phyloP scores from a whole-genome alignment of 345 rosid species.

The Pugionium cornutum region DNA sequence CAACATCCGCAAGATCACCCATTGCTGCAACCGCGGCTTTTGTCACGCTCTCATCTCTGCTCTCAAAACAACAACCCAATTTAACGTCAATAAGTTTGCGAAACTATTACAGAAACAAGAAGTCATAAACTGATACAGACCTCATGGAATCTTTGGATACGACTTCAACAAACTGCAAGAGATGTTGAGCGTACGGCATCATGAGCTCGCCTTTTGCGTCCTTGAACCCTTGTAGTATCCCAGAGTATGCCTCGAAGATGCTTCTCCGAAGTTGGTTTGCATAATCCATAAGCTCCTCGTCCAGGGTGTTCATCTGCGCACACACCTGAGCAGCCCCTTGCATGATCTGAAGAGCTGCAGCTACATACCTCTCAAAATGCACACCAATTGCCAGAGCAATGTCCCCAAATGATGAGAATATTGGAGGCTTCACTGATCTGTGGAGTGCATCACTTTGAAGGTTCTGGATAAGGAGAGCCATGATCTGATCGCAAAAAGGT shows the following conservation, averaged over 20 bases:
- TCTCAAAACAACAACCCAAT: slow-evolving; percentile 1
- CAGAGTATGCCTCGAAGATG: slow-evolving; percentile 92
- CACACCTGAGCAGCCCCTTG: slow-evolving; percentile 82
- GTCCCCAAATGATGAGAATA: slow-evolving; percentile 91
- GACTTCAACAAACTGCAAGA: slow-evolving; percentile 74
- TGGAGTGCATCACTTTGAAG: slow-evolving; percentile 76
- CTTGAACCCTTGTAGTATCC: slow-evolving; percentile 93
- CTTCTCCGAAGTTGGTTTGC: slow-evolving; percentile 81
- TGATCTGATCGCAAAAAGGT: slow-evolving; percentile 87
- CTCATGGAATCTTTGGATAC: slow-evolving; percentile 71
- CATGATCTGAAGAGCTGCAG: slow-evolving; percentile 66
- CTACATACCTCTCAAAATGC: slow-evolving; percentile 72
- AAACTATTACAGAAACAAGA: neutral
- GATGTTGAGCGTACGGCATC: slow-evolving; percentile 82
- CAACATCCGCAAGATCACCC: slow-evolving; percentile 93
- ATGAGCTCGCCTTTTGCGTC: slow-evolving; percentile 71
- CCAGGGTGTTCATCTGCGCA: slow-evolving; percentile 62
- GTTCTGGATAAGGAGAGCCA: slow-evolving; percentile 68
- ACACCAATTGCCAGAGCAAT: slow-evolving; percentile 85
- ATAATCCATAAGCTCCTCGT: slow-evolving; percentile 83
- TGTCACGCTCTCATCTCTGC: slow-evolving; percentile 84
- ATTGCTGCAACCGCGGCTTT: slow-evolving; percentile 89
- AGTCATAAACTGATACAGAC: slow-evolving; percentile 33
- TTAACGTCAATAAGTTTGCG: neutral
- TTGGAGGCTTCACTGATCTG: slow-evolving; percentile 94